phyloP scores from a whole-genome alignment of 2,329 filamentous ascomycete genomes.

The Juglanconis oblonga region DNA sequence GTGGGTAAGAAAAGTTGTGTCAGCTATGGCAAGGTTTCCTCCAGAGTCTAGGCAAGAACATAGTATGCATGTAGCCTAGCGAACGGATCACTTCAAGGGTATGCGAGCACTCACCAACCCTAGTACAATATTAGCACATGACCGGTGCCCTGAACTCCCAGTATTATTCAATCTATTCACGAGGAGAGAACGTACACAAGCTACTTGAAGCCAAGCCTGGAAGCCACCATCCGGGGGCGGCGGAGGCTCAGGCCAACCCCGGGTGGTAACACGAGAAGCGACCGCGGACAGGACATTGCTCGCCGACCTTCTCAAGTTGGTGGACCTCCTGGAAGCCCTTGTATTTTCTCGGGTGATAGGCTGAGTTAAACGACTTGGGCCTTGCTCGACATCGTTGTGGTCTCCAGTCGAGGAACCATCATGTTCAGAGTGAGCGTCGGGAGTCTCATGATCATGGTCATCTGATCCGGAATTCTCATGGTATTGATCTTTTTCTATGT shows the following conservation, averaged over 20 bases:
- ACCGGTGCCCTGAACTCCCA: background rate
- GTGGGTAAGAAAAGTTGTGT: conserved; percentile 12
- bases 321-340: conserved; percentile 8
- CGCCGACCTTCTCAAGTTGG: conserved; percentile 10
- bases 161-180: no score
- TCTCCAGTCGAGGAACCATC: background rate
- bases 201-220: conserved; percentile 37
- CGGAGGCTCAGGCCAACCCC: conserved; percentile 35
- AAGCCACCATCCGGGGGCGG: conserved; percentile 46
- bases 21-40: background rate
- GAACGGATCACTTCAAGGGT: background rate
- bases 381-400: background rate
- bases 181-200: conserved; percentile 20
- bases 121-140: conserved; percentile 3
- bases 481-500: conserved; percentile 3
- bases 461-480: background rate
- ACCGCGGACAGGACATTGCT: conserved; percentile 19
- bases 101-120: conserved; percentile 9
- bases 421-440: background rate
- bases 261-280: conserved; percentile 33
- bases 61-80: background rate
- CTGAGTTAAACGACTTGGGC: background rate
- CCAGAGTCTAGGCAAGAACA: background rate
- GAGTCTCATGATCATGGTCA: background rate
- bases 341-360: conserved; percentile 4